Evolutionary conservation across 2,329 filamentous ascomycete genomes (phyloP).

Genomic region (Fusarium neocosmosporiellum): DNA sequence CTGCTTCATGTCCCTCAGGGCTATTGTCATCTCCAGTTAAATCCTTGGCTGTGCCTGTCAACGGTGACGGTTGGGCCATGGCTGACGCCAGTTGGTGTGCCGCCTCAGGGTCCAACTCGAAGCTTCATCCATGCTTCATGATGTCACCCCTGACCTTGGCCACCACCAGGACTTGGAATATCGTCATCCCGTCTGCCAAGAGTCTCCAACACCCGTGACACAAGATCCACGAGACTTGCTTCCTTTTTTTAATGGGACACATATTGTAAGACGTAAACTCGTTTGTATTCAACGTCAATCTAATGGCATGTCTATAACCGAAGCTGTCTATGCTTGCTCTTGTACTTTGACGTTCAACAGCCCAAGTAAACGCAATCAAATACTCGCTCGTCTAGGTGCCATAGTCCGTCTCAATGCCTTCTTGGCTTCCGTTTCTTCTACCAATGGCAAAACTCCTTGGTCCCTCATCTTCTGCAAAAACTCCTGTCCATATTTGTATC

Average conservation of each 20-base stretch:
- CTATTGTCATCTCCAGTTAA: background rate
- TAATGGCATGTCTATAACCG: background rate
- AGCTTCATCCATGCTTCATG: conserved; percentile 23
- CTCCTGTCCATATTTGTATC: conserved; percentile 85
- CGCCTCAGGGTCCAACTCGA: conserved; percentile 22
- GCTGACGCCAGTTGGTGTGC: conserved; percentile 23
- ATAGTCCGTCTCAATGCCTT: conserved; percentile 81
- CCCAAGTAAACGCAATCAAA: conserved; percentile 57
- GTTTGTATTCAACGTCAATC: background rate
- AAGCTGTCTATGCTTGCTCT: background rate
- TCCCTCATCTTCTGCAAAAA: conserved; percentile 82
- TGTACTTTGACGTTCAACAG: background rate
- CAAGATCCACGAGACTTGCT: background rate
- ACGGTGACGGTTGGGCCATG: background rate
- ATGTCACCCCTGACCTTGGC: conserved; percentile 41
- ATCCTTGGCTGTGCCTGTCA: background rate
- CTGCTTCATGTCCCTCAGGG: background rate
- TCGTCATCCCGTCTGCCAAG: conserved; percentile 25
- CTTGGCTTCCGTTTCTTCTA: conserved; percentile 81
- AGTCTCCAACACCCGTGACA: background rate
- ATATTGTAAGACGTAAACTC: background rate
- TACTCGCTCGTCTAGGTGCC: conserved; percentile 82
- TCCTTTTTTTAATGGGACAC: background rate
- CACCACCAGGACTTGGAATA: conserved; percentile 2
- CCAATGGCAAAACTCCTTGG: conserved; percentile 77